A percentile compares a stretch with the other conserved stretches of the same genome.
Evolutionary conservation across 305 asterid species (phyloP).

Genomic region (Ilex paraguariensis): DNA sequence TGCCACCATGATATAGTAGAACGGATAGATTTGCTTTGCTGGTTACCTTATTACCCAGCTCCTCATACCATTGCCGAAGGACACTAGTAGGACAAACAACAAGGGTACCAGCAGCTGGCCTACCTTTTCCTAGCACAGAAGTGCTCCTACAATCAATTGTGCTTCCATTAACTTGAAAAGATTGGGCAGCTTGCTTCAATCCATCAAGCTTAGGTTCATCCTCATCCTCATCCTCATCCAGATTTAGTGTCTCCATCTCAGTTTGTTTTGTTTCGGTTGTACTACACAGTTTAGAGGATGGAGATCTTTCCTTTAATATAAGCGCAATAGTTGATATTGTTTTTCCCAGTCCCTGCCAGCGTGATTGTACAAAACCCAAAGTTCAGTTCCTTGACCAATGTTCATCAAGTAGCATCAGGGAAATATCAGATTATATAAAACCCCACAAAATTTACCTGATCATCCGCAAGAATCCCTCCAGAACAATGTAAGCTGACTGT

Average conservation of each 20-base stretch:
- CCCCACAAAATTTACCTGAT: conserved; percentile 60
- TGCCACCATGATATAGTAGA: conserved; percentile 82
- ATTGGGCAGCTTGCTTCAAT: conserved; percentile 26
- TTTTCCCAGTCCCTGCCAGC: conserved; percentile 93
- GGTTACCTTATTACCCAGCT: conserved; percentile 82
- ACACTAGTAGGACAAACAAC: conserved; percentile 98
- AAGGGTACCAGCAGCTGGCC: conserved; percentile 96
- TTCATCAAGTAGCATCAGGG: background rate
- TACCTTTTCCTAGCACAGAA: conserved; percentile 49
- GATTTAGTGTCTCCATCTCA: conserved; percentile 70
- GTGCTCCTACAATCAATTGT: conserved; percentile 18
- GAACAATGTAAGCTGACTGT: conserved; percentile 73
- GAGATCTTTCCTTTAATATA: conserved; percentile 84
- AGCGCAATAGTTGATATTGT: conserved; percentile 96
- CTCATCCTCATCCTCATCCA: conserved; percentile 85
- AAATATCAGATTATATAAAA: conserved; percentile 1
- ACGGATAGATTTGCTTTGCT: conserved; percentile 81
- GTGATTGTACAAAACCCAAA: conserved; percentile 12
- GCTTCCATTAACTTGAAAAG: conserved; percentile 32
- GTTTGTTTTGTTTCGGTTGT: conserved; percentile 32
- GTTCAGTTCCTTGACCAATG: background rate
- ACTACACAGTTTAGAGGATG: conserved; percentile 44
- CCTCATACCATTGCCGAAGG: conserved; percentile 98
- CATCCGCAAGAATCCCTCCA: conserved; percentile 99
- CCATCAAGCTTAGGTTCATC: conserved; percentile 28